Evolutionary conservation across 352 stramenopile species (phyloP), one percentile per base, ranked within the genome.

Genomic region (Phytophthora pseudosyringae): DNA sequence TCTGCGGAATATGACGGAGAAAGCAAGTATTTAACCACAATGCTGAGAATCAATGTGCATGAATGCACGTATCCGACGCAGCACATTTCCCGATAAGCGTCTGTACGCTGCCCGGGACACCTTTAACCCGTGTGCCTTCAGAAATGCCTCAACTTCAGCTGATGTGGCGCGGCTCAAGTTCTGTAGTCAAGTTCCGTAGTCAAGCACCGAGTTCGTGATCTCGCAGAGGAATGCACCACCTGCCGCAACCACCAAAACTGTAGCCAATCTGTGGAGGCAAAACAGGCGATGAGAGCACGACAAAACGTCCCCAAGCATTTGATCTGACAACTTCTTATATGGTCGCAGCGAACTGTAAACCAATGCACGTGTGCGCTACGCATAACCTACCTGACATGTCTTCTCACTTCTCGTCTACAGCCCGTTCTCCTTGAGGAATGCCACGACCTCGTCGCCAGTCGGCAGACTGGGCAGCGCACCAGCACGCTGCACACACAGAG

Each of bases 381-480:
- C 40, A 48, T 39, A 56, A 54, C 43, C 38, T 31, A 51, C 15
- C 44, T n/a, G 32, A 44, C 15, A 47, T 45, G 3, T 47, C 10
- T 41, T 26, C 36, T 44, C 44, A 21, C 25, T 56, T 48, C 18
- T 46, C 31, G 11, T 46, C 39, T 75, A 68, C 50, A 61, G 10
- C 7, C 25, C 45, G 18, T 64, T 60, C 47, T 62, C 48, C 39
- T 71, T 64, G 6, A 90, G 47, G 41, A 91, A 75, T 6, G 52
- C 45, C 28, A 50, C 44, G 1, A 78, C 69, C 28, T 80, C 48
- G 0, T 75, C 67, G 1, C 59, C 72, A 4, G 79, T 77, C 16
- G 86, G 86, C 48, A 94, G 84, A 64, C 83, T 91, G 10, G 82
- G 76, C 57, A 92, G 77, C 0, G 87, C 87, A 41, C 87, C 87